phyloP scores from a whole-genome alignment of 2,329 filamentous ascomycete species.

The Fusarium sublunatum region DNA sequence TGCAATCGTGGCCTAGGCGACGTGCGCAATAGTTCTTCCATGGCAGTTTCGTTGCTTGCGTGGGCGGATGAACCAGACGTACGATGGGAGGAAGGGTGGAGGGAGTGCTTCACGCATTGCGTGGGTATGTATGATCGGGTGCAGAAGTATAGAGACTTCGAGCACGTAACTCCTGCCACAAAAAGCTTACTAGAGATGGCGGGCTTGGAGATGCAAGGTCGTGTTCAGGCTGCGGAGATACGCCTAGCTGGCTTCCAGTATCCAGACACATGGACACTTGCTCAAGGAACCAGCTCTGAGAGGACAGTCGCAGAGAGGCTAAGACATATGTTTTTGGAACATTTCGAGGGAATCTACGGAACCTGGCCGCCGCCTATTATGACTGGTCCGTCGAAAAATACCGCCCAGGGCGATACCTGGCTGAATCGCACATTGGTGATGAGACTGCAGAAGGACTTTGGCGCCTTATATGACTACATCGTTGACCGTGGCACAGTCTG shows the following conservation, averaged over 20 bases:
- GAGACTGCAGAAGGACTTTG: conserved; percentile 73
- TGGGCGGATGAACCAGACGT: conserved; percentile 73
- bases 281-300: conserved; percentile 60
- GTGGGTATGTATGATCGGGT: conserved; percentile 70
- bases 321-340: conserved; percentile 67
- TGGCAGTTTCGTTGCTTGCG: conserved; percentile 70
- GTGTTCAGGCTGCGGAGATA: conserved; percentile 71
- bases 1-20: conserved; percentile 71
- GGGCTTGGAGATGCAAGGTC: conserved; percentile 70
- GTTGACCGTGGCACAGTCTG: conserved; percentile 75
- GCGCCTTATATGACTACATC: conserved; percentile 75
- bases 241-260: conserved; percentile 70
- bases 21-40: conserved; percentile 68
- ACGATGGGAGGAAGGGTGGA: conserved; percentile 74
- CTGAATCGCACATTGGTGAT: conserved; percentile 68
- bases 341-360: conserved; percentile 68
- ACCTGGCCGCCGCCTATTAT: conserved; percentile 66
- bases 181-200: conserved; percentile 71
- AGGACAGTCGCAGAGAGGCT: conserved; percentile 68
- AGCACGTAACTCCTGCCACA: conserved; percentile 69
- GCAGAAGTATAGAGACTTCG: conserved; percentile 67
- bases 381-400: conserved; percentile 27
- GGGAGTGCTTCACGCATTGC: conserved; percentile 74
- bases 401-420: conserved; percentile 64
- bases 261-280: conserved; percentile 67